Percentiles rank a stretch among this genome's conserved stretches.
Evolutionary conservation across 768 basidiomycete genomes (phyloP).

Genomic region (Mycena amicta): DNA sequence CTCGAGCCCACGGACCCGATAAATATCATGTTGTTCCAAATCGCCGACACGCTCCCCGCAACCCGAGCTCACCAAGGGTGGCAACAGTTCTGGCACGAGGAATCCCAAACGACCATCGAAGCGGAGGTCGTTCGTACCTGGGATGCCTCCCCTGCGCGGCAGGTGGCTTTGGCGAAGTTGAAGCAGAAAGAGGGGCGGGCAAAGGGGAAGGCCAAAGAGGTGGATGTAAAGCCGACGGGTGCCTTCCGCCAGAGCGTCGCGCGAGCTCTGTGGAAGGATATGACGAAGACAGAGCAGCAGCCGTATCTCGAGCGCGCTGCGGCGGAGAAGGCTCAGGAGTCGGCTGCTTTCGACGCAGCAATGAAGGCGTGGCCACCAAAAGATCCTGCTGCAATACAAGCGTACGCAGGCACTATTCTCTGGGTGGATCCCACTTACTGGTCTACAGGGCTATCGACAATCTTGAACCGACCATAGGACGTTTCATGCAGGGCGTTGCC

Average conservation of each 20-base stretch:
- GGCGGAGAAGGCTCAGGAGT: background rate
- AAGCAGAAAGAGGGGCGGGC: background rate
- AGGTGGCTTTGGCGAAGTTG: background rate
- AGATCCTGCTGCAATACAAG: background rate
- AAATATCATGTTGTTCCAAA: background rate
- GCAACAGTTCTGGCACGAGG: slow-evolving; percentile 2
- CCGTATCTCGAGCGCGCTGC: background rate
- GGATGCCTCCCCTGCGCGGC: background rate
- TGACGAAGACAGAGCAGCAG: background rate
- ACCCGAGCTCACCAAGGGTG: background rate
- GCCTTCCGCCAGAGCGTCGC: background rate
- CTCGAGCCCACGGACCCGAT: background rate
- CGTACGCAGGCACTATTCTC: background rate
- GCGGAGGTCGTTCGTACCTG: background rate
- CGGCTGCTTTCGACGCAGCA: background rate
- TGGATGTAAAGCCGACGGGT: background rate
- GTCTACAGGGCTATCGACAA: background rate
- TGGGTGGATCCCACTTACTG: no score
- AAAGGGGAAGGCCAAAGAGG: no score
- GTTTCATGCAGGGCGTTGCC: background rate
- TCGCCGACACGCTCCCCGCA: background rate
- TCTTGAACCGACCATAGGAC: background rate
- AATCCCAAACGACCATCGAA: background rate
- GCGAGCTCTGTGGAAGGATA: background rate
- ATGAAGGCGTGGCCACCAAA: background rate